phyloP scores from a whole-genome alignment of 164 flowering plant genomes.

The Pachysandra terminalis region DNA sequence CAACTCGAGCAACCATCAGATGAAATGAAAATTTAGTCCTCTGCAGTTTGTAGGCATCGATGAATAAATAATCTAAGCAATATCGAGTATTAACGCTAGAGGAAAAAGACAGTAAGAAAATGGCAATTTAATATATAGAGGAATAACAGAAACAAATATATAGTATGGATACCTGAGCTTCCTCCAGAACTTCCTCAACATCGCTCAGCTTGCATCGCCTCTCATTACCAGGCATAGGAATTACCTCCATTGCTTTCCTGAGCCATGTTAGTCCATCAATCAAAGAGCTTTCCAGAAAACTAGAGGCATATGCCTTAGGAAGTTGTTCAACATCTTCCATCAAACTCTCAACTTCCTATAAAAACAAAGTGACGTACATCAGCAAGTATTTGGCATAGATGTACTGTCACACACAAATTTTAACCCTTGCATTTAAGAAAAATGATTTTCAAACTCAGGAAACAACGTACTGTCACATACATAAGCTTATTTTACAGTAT shows the following conservation, averaged over 20 bases:
- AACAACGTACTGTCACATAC: neutral
- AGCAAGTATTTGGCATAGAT: too few species aligned
- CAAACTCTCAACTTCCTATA: conserved; percentile 58
- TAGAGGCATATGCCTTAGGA: conserved; percentile 26
- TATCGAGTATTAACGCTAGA: neutral
- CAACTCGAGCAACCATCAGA: conserved; percentile 40
- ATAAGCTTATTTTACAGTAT: too few species aligned
- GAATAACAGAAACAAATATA: neutral
- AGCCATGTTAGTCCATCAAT: conserved; percentile 58
- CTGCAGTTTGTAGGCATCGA: conserved; percentile 38
- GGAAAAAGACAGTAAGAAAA: neutral
- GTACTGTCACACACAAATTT: too few species aligned
- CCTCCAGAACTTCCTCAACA: conserved; percentile 51
- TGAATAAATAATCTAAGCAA: conserved; percentile 4
- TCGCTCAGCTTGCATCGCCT: conserved; percentile 41
- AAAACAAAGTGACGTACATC: neutral
- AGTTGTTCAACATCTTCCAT: conserved; percentile 35
- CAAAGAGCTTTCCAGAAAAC: conserved; percentile 34
- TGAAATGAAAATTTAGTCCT: conserved; percentile 36
- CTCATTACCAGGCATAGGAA: conserved; percentile 20
- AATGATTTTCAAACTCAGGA: neutral
- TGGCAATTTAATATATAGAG: neutral
- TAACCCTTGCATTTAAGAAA: neutral
- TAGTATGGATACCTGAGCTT: conserved; percentile 42
- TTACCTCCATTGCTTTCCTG: conserved; percentile 36